Percentiles rank a stretch among this genome's conserved stretches.
These are phyloP conservation scores for Holtermanniella nyarrowii DNA, from an alignment of 768 basidiomycete genomes.

Conservation along the genomic window DNA sequence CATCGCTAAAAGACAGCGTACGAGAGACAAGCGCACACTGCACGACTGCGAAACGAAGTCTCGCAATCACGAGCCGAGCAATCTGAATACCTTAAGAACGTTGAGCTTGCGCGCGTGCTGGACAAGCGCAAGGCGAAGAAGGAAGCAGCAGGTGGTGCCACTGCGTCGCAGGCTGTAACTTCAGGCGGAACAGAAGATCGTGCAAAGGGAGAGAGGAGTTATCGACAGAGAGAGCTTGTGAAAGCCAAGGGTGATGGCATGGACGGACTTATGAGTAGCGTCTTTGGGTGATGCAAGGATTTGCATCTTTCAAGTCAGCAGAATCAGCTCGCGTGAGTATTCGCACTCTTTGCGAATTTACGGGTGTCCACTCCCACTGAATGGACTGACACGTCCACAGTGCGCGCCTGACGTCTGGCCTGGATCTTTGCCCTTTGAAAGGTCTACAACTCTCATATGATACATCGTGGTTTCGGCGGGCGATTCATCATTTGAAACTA, in stretches of 20 bases:
- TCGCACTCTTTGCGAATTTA: no score
- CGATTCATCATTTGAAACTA: no score
- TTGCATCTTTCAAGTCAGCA: not conserved
- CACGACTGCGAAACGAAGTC: constrained; percentile 82
- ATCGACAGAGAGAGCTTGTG: constrained; percentile 25
- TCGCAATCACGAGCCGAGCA: constrained; percentile 81
- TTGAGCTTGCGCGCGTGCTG: constrained; percentile 73
- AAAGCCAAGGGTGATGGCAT: constrained; percentile 19
- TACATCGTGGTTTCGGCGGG: no score
- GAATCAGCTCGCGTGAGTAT: no score
- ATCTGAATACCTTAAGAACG: constrained; percentile 82
- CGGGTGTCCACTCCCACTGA: no score
- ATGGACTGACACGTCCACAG: no score
- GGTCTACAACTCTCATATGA: no score
- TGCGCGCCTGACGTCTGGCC: no score
- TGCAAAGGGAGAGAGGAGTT: constrained; percentile 6
- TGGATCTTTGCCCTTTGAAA: no score
- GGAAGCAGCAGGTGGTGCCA: constrained; percentile 1
- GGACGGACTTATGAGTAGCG: constrained; percentile 31
- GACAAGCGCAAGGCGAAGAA: constrained; percentile 40
- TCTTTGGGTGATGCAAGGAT: constrained; percentile 20
- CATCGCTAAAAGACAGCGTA: constrained; percentile 52
- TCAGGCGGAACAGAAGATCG: not conserved
- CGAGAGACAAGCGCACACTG: constrained; percentile 76
- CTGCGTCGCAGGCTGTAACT: not conserved